Evolutionary conservation across 140 eudicot species (phyloP).

Genomic region (Erigeron philadelphicus): DNA sequence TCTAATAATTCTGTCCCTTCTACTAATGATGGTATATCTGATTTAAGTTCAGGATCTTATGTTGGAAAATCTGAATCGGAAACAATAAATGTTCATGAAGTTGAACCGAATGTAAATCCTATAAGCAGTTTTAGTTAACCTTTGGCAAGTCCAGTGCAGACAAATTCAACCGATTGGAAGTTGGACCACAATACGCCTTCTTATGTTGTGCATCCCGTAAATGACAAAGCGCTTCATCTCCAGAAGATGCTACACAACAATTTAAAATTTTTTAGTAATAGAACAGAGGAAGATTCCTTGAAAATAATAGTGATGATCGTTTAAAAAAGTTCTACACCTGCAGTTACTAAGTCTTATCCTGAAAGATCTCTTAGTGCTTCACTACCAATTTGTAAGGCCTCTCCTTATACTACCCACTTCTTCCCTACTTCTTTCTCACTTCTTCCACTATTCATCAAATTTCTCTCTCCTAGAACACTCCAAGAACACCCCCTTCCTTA

Average conservation of each 20-base stretch:
- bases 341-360: constrained; percentile 30
- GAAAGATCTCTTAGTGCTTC: constrained; percentile 24
- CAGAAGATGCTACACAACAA: constrained; percentile 21
- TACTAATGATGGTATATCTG: constrained; percentile 39
- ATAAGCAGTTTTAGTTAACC: constrained; percentile 22
- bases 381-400: too few relatives aligned
- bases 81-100: constrained; percentile 26
- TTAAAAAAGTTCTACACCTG: constrained; percentile 34
- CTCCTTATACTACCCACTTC: too few relatives aligned
- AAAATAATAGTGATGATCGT: constrained; percentile 29
- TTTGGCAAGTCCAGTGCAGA: constrained; percentile 27
- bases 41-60: constrained; percentile 21
- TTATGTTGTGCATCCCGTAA: constrained; percentile 25
- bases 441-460: too few relatives aligned
- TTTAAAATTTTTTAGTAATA: constrained; percentile 31
- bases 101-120: constrained; percentile 29
- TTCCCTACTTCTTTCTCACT: too few relatives aligned
- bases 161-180: constrained; percentile 26
- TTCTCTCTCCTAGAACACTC: too few relatives aligned
- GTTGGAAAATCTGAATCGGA: constrained; percentile 28
- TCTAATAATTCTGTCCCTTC: constrained; percentile 39
- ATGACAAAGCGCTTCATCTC: constrained; percentile 12
- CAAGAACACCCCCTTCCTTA: too few relatives aligned
- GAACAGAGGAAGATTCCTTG: constrained; percentile 25
- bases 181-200: constrained; percentile 20